Evolutionary conservation across 2,329 filamentous ascomycete genomes (phyloP).

Genomic region (Trichophyton rubrum): DNA sequence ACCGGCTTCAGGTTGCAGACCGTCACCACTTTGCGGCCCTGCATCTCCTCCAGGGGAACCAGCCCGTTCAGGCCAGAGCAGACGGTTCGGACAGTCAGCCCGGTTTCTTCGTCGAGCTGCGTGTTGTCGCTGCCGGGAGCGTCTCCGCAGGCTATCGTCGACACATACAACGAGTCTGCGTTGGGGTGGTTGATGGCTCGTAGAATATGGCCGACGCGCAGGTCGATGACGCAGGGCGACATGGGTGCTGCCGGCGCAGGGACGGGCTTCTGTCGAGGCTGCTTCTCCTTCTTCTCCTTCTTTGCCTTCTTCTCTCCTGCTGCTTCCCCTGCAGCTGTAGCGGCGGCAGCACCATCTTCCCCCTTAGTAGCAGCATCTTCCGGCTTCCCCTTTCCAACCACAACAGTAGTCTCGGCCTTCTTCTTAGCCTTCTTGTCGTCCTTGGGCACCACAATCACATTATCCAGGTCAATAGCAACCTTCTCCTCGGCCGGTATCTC

Average conservation of each 20-base stretch:
- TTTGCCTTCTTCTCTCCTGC: constrained; percentile 27
- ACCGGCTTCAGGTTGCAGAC: constrained; percentile 98
- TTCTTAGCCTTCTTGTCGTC: constrained; percentile 84
- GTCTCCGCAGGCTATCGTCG: constrained; percentile 90
- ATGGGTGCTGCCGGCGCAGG: constrained; percentile 60
- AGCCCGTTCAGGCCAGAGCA: constrained; percentile 94
- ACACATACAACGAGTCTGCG: constrained; percentile 89
- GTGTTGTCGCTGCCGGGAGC: constrained; percentile 76
- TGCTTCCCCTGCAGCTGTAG: constrained; percentile 17
- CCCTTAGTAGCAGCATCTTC: constrained; percentile 33
- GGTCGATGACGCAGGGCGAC: constrained; percentile 77
- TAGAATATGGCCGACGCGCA: constrained; percentile 92
- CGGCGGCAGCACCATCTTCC: constrained; percentile 31
- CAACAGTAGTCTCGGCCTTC: constrained; percentile 40
- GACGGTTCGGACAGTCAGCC: constrained; percentile 83
- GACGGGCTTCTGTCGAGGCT: constrained; percentile 63
- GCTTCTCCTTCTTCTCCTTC: constrained; percentile 61
- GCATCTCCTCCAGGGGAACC: constrained; percentile 89
- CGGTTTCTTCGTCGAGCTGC: constrained; percentile 62
- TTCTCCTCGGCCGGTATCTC: constrained; percentile 60
- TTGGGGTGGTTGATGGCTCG: constrained; percentile 94
- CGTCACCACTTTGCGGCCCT: constrained; percentile 84
- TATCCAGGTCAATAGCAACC: constrained; percentile 62
- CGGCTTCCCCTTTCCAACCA: constrained; percentile 30
- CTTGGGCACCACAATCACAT: constrained; percentile 77